phyloP scores from a whole-genome alignment of 768 basidiomycete genomes.

The Ramaria sp. region DNA sequence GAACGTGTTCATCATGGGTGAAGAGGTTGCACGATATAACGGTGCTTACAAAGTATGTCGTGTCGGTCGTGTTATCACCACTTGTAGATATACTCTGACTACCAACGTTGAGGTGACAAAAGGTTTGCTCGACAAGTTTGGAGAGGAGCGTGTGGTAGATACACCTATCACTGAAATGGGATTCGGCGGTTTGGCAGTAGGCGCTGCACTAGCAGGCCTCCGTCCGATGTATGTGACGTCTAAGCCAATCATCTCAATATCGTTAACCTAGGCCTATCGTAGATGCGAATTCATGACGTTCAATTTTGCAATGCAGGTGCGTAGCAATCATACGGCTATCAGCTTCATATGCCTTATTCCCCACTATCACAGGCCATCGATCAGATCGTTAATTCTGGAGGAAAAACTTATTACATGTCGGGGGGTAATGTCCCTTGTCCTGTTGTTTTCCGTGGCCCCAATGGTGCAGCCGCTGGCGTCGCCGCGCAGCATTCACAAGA shows the following conservation, averaged over 20 bases:
- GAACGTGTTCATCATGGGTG: slow-evolving; percentile 88
- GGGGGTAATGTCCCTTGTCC: slow-evolving; percentile 98
- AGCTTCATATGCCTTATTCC: neutral
- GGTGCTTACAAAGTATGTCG: slow-evolving; percentile 81
- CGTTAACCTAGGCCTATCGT: slow-evolving; percentile 9
- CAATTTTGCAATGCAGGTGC: slow-evolving; percentile 94
- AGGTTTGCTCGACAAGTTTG: slow-evolving; percentile 97
- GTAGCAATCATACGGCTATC: neutral
- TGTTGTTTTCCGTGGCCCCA: slow-evolving; percentile 98
- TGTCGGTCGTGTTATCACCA: slow-evolving; percentile 1
- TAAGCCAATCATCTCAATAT: slow-evolving; percentile 10
- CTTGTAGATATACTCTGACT: slow-evolving; percentile 4
- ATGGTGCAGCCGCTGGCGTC: slow-evolving; percentile 96
- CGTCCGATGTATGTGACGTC: slow-evolving; percentile 64
- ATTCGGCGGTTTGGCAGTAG: slow-evolving; percentile 93
- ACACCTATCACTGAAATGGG: slow-evolving; percentile 98
- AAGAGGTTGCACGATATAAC: slow-evolving; percentile 98
- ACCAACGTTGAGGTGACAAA: slow-evolving; percentile 69
- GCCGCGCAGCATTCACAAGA: slow-evolving; percentile 97
- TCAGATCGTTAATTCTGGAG: slow-evolving; percentile 99
- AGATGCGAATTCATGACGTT: slow-evolving; percentile 99
- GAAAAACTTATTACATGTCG: slow-evolving; percentile 99
- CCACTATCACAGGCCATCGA: slow-evolving; percentile 65
- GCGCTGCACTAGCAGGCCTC: slow-evolving; percentile 88
- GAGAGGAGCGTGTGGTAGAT: slow-evolving; percentile 96